Percentiles rank a stretch among this genome's conserved stretches.
These are phyloP conservation scores for Kodamaea suecica DNA, from an alignment of 1,139 yeast genomes.

Conservation along the genomic window DNA sequence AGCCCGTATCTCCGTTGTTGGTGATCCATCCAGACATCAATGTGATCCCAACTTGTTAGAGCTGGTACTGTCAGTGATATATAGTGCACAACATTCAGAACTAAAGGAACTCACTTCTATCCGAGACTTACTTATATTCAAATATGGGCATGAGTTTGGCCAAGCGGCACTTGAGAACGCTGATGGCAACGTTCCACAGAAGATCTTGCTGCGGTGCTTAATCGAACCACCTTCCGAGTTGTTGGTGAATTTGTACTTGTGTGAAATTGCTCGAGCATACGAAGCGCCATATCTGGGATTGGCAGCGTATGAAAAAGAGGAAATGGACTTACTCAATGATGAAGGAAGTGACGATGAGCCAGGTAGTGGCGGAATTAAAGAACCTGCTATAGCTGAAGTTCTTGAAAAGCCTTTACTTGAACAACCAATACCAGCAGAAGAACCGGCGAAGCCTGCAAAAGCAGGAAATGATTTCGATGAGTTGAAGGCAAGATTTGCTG, in stretches of 20 bases:
- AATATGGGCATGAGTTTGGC: conserved; percentile 65
- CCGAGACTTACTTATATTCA: conserved; percentile 58
- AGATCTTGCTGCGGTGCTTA: conserved; percentile 59
- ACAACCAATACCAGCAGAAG: conserved; percentile 17
- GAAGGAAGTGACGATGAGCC: conserved; percentile 12
- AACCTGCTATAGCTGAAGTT: background rate
- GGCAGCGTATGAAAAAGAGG: conserved; percentile 26
- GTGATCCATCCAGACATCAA: conserved; percentile 32
- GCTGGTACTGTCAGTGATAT: conserved; percentile 70
- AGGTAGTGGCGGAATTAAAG: conserved; percentile 17
- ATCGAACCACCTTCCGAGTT: conserved; percentile 66
- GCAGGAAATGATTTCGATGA: conserved; percentile 37
- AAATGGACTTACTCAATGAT: conserved; percentile 20
- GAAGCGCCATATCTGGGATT: conserved; percentile 69
- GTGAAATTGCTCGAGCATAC: conserved; percentile 81
- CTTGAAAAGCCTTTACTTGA: conserved; percentile 10
- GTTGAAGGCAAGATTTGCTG: conserved; percentile 46
- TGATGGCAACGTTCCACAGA: conserved; percentile 57
- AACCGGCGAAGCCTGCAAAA: conserved; percentile 13
- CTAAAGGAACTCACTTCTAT: conserved; percentile 65
- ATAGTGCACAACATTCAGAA: conserved; percentile 70
- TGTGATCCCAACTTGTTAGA: conserved; percentile 70
- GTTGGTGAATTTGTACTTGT: conserved; percentile 65
- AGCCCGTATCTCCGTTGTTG: conserved; percentile 65
- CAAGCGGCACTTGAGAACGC: conserved; percentile 57